Base-by-base conservation (phyloP, 2,329 filamentous ascomycete genomes). In the Raffaelea arxii region DNA sequence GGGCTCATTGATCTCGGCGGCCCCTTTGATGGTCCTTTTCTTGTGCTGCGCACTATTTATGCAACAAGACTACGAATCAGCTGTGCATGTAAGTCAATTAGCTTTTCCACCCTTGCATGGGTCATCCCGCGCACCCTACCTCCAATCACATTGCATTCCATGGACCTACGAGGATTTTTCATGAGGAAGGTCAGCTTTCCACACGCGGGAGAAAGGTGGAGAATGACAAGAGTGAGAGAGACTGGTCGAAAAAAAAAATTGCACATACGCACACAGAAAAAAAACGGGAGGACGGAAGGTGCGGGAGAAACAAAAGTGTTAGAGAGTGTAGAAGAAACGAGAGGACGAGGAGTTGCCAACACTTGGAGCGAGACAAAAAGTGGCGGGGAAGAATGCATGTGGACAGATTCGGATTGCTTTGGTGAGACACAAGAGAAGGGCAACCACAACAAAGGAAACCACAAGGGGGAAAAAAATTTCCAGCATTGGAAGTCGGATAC, bases 41-140 rank as follows among this genome's bases (percentile, higher is more conserved):
- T 45, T 49, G 46, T 50, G 43, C 48, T 49, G 43, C 39, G 38
- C 48, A 46, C 48, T 42, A 41, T 53, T 52, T 58, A 59, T 60
- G 57, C 54, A 53, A 54, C 51, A 51, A 37, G 21, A n/a, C n/a
- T n/a, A n/a, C n/a, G n/a, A 12, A 50, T 49, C 48, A 54, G 50
- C 30, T 54, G 43, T 54, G 50, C 49, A 52, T 56, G 59, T 61
- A 58, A 59, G 59, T 59, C 49, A 46, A 44, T 44, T 50, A 21
- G 11, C 21, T 25, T 19, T 24, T 36, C 6, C 27, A 16, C 22
- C 41, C 24, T n/a, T 21, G 27, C 25, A 6, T 27, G 24, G 19
- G 19, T 22, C 27, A 25, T 36, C n/a, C 39, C 44, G 7, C 27
- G 37, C 23, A 12, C 36, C 40, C 32, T 32, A 37, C 37, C 42